Percentiles rank a stretch among this genome's conserved stretches.
phyloP scores from a whole-genome alignment of 208 protist genomes.

The Leishmania aethiopica region DNA sequence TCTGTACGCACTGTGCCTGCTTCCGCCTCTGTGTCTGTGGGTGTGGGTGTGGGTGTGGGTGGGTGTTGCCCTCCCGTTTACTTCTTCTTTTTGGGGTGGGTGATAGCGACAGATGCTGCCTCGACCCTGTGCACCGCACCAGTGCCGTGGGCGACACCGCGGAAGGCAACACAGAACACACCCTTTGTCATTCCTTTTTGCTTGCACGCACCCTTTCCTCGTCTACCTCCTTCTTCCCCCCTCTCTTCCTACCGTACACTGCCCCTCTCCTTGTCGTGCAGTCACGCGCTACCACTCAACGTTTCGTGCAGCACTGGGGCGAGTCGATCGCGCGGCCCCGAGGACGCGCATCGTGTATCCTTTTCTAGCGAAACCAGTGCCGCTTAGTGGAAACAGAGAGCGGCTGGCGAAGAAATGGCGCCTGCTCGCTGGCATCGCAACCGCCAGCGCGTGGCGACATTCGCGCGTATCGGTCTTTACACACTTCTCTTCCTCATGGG shows the following conservation, averaged over 20 bases:
- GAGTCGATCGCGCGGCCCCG: not conserved
- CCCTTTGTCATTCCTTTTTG: too few species aligned
- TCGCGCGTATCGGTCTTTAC: not conserved
- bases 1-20: not conserved
- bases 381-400: not conserved
- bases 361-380: not conserved
- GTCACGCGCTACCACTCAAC: not conserved
- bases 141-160: too few species aligned
- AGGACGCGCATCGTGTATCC: not conserved
- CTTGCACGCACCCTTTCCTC: too few species aligned
- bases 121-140: too few species aligned
- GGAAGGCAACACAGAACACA: too few species aligned
- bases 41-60: too few species aligned
- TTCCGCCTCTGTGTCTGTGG: not conserved
- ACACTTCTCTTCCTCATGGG: conserved; percentile 14
- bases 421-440: not conserved
- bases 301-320: too few species aligned
- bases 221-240: too few species aligned
- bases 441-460: not conserved
- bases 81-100: too few species aligned
- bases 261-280: not conserved
- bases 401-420: not conserved
- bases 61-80: too few species aligned
- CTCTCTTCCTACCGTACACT: too few species aligned
- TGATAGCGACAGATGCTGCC: too few species aligned